Evolutionary conservation across 2,329 filamentous ascomycete genomes (phyloP).

Genomic region (Nigrospora sphaerica): DNA sequence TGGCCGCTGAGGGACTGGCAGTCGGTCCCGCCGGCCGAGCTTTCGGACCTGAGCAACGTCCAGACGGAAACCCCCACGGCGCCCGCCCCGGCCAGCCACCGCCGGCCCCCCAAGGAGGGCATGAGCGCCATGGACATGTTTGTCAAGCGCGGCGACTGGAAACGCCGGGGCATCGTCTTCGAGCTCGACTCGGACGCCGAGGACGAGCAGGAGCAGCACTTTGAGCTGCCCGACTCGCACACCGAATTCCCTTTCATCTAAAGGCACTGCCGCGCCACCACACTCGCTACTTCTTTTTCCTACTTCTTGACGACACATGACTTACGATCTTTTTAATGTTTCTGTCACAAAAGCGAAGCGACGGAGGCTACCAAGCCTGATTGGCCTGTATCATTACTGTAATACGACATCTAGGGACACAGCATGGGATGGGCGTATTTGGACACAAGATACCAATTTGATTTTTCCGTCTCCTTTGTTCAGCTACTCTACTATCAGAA

Average conservation of each 20-base stretch:
- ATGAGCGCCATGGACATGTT: constrained; percentile 18
- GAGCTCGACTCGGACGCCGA: constrained; percentile 15
- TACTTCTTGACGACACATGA: too few species aligned
- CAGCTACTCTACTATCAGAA: too few species aligned
- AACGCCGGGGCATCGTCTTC: constrained; percentile 24
- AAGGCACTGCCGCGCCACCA: background rate
- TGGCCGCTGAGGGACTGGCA: constrained; percentile 27
- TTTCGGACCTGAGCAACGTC: constrained; percentile 6
- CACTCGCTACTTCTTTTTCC: too few species aligned
- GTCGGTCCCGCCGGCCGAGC: constrained; percentile 14
- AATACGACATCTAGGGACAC: background rate
- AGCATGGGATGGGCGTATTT: background rate
- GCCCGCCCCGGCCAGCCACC: constrained; percentile 5
- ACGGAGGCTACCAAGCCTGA: too few species aligned
- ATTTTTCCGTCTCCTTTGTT: background rate
- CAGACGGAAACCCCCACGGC: constrained; percentile 7
- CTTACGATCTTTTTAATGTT: too few species aligned
- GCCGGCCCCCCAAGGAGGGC: constrained; percentile 17
- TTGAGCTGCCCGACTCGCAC: constrained; percentile 11
- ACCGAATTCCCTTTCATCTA: background rate
- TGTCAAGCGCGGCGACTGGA: constrained; percentile 24
- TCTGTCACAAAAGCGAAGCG: too few species aligned
- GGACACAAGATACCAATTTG: constrained; percentile 4
- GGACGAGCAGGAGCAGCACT: constrained; percentile 18
- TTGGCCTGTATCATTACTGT: too few species aligned